Conservation (phyloP, 306 rosid species). For the Trichosanthes cucumerina region DNA sequence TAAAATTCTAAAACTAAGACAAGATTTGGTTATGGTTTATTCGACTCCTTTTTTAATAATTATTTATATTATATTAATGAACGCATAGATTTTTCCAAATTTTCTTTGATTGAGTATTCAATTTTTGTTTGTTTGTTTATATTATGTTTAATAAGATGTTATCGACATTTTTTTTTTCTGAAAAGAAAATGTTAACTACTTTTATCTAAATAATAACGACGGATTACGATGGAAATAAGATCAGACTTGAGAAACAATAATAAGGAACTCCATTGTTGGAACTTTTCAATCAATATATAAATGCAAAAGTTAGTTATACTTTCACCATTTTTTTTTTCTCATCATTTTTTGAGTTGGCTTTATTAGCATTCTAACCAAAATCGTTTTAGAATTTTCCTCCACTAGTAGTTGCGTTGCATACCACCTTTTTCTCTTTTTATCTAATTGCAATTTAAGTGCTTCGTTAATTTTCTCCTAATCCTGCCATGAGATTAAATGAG, state of each 20-base stretch:
- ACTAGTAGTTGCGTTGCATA: not conserved
- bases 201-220: not conserved
- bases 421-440: not conserved
- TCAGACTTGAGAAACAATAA: not conserved
- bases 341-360: not conserved
- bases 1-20: too few relatives aligned
- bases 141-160: not conserved
- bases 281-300: not conserved
- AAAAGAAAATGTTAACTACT: not conserved
- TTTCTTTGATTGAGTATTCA: too few relatives aligned
- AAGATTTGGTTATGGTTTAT: too few relatives aligned
- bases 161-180: too few relatives aligned
- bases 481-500: too few relatives aligned
- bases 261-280: not conserved
- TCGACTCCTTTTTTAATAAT: too few relatives aligned
- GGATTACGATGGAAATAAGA: not conserved
- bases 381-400: not conserved
- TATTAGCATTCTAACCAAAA: not conserved
- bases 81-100: too few relatives aligned
- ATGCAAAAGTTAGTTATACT: not conserved
- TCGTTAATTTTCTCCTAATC: not conserved
- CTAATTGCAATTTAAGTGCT: not conserved
- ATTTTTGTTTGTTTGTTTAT: not conserved
- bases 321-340: not conserved
- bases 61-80: too few relatives aligned